Conservation (phyloP, 2,329 filamentous ascomycete species). For the Trichothecium roseum region DNA sequence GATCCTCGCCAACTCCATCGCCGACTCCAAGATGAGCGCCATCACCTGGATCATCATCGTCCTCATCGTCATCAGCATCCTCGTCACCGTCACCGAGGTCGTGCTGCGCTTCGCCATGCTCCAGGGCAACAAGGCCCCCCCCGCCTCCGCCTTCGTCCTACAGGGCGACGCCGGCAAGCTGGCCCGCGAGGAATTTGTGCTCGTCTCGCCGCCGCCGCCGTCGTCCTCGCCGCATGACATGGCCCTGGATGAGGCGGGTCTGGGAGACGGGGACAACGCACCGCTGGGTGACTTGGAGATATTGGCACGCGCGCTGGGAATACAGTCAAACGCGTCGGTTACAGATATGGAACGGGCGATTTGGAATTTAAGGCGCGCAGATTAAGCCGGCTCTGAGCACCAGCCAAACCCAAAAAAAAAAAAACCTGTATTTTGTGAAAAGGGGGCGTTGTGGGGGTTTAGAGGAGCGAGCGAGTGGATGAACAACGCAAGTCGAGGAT, state of each 20-base stretch:
- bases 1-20: slow-evolving; percentile 84
- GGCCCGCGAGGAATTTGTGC: slow-evolving; percentile 7
- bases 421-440: too few species aligned
- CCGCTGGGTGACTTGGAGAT: slow-evolving; percentile 20
- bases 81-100: slow-evolving; percentile 85
- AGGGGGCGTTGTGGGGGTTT: too few species aligned
- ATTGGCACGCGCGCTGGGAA: slow-evolving; percentile 21
- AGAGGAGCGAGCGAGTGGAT: too few species aligned
- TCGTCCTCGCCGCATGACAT: neutral
- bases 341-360: slow-evolving; percentile 24
- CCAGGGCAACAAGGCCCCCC: slow-evolving; percentile 12
- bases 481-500: too few species aligned
- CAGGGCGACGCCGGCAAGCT: slow-evolving; percentile 7
- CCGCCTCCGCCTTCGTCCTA: slow-evolving; percentile 4
- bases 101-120: slow-evolving; percentile 75
- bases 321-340: slow-evolving; percentile 22
- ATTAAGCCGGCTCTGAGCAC: too few species aligned
- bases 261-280: neutral
- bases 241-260: neutral
- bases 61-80: slow-evolving; percentile 80
- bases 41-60: slow-evolving; percentile 99
- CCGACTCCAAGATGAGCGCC: slow-evolving; percentile 87
- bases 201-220: slow-evolving; percentile 4
- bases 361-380: slow-evolving; percentile 11
- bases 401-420: too few species aligned